Evolutionary conservation across 768 basidiomycete genomes (phyloP).

Genomic region (Mycena galericulata): DNA sequence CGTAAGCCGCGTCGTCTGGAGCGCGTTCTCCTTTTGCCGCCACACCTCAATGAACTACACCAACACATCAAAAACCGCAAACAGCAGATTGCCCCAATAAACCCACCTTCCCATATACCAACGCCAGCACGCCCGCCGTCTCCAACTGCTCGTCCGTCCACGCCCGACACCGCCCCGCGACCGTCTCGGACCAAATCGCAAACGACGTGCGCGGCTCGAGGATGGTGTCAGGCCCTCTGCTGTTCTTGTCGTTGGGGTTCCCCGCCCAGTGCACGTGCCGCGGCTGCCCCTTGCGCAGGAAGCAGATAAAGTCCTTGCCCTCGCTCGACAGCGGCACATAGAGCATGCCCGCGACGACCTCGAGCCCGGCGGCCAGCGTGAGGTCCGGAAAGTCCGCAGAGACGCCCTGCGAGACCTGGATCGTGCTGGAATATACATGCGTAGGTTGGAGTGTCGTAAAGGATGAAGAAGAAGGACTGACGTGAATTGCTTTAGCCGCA

Average conservation of each 20-base stretch:
- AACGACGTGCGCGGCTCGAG: conserved; percentile 86
- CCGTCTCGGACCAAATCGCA: conserved; percentile 81
- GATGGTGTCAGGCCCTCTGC: conserved; percentile 43
- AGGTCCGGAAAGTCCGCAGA: conserved; percentile 80
- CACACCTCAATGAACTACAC: conserved; percentile 85
- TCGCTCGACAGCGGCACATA: conserved; percentile 79
- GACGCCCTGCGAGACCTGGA: conserved; percentile 80
- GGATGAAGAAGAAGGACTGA: conserved; percentile 46
- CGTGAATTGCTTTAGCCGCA: conserved; percentile 79
- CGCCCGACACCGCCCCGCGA: conserved; percentile 72
- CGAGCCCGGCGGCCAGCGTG: conserved; percentile 54
- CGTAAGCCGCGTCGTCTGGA: conserved; percentile 79
- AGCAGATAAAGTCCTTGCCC: conserved; percentile 85
- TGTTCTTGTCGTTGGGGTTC: conserved; percentile 68
- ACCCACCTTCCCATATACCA: conserved; percentile 80
- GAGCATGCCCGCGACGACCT: conserved; percentile 78
- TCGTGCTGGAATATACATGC: conserved; percentile 56
- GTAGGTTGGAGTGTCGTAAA: neutral
- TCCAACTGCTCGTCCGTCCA: conserved; percentile 91
- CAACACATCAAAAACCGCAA: neutral
- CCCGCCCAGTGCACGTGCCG: conserved; percentile 86
- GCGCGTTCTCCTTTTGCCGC: conserved; percentile 82
- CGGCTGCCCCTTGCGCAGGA: conserved; percentile 80
- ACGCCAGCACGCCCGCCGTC: conserved; percentile 81
- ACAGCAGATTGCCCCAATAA: neutral